phyloP scores from a whole-genome alignment of 805 yeast genomes.

The Myxozyma nipponensis region DNA sequence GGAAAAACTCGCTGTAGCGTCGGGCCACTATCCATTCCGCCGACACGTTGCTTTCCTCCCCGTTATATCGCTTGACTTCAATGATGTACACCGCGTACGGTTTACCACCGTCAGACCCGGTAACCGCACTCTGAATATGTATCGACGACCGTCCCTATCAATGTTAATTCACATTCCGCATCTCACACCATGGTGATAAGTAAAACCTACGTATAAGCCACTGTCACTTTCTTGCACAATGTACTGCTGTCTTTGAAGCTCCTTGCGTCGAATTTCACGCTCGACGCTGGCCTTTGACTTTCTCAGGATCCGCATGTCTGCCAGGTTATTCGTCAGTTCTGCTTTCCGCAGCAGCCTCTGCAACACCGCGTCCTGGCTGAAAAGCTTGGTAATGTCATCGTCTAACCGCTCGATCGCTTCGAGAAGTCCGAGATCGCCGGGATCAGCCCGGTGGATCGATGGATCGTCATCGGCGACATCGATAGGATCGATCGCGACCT shows the following conservation, averaged over 20 bases:
- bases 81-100: constrained; percentile 70
- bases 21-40: constrained; percentile 92
- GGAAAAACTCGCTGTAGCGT: constrained; percentile 78
- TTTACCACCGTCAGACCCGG: constrained; percentile 46
- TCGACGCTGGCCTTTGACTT: constrained; percentile 65
- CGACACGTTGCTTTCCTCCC: constrained; percentile 43
- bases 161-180: not conserved
- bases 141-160: constrained; percentile 30
- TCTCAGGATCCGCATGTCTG: constrained; percentile 62
- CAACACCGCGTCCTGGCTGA: constrained; percentile 60
- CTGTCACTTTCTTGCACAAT: constrained; percentile 79
- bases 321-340: constrained; percentile 70
- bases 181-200: too few relatives aligned
- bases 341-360: constrained; percentile 73
- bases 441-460: constrained; percentile 55
- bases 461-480: constrained; percentile 31
- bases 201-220: constrained; percentile 63
- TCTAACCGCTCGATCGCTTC: constrained; percentile 35
- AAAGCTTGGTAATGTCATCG: constrained; percentile 61
- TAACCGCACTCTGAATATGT: constrained; percentile 47
- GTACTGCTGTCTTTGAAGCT: constrained; percentile 72
- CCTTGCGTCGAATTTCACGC: constrained; percentile 69
- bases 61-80: constrained; percentile 56
- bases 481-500: constrained; percentile 29
- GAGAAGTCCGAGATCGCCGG: constrained; percentile 57